Conservation (phyloP, 768 basidiomycete species). For the Trametes punicea region DNA sequence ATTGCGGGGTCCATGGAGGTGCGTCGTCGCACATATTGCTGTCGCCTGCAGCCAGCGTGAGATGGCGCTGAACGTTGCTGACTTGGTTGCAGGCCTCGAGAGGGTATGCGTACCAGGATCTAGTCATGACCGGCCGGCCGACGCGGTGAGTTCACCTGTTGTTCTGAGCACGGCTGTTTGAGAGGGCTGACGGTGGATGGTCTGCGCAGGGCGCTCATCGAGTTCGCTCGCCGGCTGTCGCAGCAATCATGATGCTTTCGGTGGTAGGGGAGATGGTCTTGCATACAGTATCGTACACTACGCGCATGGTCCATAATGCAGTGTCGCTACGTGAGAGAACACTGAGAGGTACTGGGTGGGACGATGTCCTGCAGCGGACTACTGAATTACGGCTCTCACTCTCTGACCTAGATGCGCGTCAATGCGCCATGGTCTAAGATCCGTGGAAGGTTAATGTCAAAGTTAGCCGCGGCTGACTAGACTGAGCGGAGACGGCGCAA, state of each 20-base stretch:
- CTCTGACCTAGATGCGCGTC: no score
- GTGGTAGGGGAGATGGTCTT: no score
- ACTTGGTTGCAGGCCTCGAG: conserved; percentile 42
- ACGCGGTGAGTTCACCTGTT: conserved; percentile 51
- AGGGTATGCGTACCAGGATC: conserved; percentile 59
- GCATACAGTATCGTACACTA: neutral
- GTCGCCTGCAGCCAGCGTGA: no score
- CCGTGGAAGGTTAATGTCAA: neutral
- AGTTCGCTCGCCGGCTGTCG: conserved; percentile 8
- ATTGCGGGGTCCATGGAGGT: conserved; percentile 80
- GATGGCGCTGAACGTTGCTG: neutral
- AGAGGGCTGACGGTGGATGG: neutral
- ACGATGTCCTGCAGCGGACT: no score
- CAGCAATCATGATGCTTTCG: neutral
- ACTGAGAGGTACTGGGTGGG: no score
- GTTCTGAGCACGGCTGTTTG: neutral
- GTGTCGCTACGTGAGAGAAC: no score
- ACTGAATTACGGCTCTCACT: no score
- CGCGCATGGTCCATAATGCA: neutral
- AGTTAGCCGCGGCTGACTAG: neutral
- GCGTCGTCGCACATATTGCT: conserved; percentile 18
- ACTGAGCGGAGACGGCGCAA: neutral
- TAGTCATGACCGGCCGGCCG: conserved; percentile 78
- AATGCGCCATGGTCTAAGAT: no score
- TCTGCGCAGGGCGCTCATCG: conserved; percentile 2